Conservation (phyloP, 345 rosid species). For the Nasturtium officinale region DNA sequence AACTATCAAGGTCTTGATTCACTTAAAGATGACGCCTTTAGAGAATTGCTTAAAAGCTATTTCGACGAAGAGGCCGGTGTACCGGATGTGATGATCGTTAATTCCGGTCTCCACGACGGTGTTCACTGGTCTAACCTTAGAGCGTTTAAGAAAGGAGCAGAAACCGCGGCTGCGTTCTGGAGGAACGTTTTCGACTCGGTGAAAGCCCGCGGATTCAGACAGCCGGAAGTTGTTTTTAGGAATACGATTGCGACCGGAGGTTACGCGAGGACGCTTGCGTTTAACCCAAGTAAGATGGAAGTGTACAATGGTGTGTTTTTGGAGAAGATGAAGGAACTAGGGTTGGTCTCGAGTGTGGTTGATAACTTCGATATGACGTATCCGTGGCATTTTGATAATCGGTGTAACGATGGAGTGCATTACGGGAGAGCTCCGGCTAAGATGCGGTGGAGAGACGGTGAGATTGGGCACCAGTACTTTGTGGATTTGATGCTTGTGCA, state of each 20-base stretch:
- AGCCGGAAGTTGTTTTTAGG: conserved; percentile 63
- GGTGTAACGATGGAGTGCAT: conserved; percentile 90
- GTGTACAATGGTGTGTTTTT: conserved; percentile 63
- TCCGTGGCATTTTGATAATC: conserved; percentile 89
- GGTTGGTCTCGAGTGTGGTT: conserved; percentile 60
- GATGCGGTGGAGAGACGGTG: conserved; percentile 86
- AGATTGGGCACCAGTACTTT: conserved; percentile 88
- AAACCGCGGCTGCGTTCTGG: conserved; percentile 73
- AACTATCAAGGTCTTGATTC: conserved; percentile 88
- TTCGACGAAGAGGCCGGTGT: conserved; percentile 57
- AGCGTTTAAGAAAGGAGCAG: conserved; percentile 56
- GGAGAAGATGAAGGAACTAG: conserved; percentile 63
- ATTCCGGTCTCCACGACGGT: conserved; percentile 87
- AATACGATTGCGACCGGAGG: conserved; percentile 85
- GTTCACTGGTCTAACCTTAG: conserved; percentile 60
- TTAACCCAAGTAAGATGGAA: conserved; percentile 91
- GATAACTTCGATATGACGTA: conserved; percentile 86
- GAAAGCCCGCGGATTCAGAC: conserved; percentile 54
- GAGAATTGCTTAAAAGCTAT: conserved; percentile 62
- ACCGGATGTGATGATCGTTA: conserved; percentile 74
- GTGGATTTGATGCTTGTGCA: conserved; percentile 89
- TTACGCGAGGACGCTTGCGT: conserved; percentile 67
- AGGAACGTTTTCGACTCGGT: conserved; percentile 61
- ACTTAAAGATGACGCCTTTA: conserved; percentile 52
- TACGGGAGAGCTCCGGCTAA: conserved; percentile 79